Evolutionary conservation across 108 stramenopile genomes (phyloP).

Genomic region (Nannochloropsis gaditana): DNA sequence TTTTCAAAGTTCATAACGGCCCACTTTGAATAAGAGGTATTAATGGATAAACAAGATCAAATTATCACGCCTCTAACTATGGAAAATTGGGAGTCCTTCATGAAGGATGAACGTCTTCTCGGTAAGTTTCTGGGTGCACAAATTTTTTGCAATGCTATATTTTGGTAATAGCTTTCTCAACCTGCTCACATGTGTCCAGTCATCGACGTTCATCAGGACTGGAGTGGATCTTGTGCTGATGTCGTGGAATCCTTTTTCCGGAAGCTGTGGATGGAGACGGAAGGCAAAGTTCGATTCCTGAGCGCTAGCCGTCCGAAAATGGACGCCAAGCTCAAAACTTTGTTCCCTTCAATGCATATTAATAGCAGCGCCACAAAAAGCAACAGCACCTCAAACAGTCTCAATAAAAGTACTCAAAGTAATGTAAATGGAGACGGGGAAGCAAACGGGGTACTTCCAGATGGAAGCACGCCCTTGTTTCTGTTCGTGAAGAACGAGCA

Average conservation of each 20-base stretch:
- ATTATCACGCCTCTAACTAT: neutral
- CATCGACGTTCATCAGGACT: conserved; percentile 1
- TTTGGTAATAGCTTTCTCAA: neutral
- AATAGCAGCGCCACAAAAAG: neutral
- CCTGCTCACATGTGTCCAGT: neutral
- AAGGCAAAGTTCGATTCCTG: neutral
- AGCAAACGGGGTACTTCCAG: neutral
- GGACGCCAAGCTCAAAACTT: neutral
- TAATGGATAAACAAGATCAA: neutral
- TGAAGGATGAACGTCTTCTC: neutral
- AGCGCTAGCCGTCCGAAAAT: neutral
- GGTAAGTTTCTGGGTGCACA: neutral
- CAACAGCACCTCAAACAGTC: no score
- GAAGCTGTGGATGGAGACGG: neutral
- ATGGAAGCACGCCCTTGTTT: neutral
- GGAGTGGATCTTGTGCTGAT: conserved; percentile 5
- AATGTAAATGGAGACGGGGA: neutral
- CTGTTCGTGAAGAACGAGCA: neutral
- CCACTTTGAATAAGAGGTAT: neutral
- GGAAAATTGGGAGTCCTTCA: neutral
- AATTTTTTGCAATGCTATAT: neutral
- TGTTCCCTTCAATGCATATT: neutral
- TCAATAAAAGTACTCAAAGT: neutral
- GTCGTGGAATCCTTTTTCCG: neutral
- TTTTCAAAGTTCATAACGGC: neutral